Base-by-base conservation (phyloP, 805 yeast genomes). In the Diddensiella santjacobensis region DNA sequence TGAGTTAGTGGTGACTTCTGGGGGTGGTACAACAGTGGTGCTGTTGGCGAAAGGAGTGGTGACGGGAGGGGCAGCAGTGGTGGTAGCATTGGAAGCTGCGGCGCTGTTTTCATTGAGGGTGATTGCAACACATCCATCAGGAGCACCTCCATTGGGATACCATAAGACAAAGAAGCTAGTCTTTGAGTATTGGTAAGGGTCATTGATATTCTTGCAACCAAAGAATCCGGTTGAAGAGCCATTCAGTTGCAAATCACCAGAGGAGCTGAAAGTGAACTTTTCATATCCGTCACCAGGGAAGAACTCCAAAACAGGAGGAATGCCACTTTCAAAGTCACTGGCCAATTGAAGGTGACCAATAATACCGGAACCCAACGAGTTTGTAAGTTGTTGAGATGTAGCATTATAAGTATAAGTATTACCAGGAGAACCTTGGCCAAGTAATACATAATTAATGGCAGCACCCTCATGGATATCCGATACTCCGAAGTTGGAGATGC, bases 171-270 rank as follows among this genome's bases (percentile, higher is more conserved):
- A 62, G 51, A 58, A 70, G 18, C 50, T 13, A 8, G 39, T 11
- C 17, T 53, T 33, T 31, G 75, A 70, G 61, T 64, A 68, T n/a
- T 51, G 36, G 64, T 74, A 74, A 22, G 77, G 75, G 56, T 75
- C 79, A 40, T 55, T 56, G 49, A 70, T 64, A 64, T 73, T 68
- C 68, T 65, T 70, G 55, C 71, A 70, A 44, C 73, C 78, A 64
- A 30, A 52, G 46, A 73, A 71, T 22, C 62, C 62, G 22, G 53
- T 54, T 22, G 65, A 19, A 18, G 68, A 48, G 38, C 71, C 71
- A 38, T 65, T 58, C 46, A 63, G 61, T 13, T 50, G 42, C 42
- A 73, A 58, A 15, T 50, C 45, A 26, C 62, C 66, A 44, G 53
- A 44, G 22, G 22, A 38, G n/a, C 26, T 37, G 42, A 48, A 42